A percentile compares a stretch with the other conserved stretches of the same genome.
Evolutionary conservation across 2,329 filamentous ascomycete genomes (phyloP).

Genomic region (Fusarium sp.): DNA sequence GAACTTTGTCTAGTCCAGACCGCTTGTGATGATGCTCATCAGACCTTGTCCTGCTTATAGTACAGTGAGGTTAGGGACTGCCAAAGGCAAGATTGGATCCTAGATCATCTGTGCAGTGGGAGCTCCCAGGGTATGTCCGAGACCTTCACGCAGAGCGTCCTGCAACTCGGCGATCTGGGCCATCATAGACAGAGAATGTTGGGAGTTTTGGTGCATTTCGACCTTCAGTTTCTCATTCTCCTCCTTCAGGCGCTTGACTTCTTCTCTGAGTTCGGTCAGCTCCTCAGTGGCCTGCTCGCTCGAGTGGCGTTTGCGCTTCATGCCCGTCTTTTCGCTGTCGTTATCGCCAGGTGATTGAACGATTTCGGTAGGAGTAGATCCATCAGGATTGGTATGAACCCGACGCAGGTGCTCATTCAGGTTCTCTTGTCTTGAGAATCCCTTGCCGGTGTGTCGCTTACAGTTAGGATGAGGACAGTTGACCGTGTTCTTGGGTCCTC

Average conservation of each 20-base stretch:
- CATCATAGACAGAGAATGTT: constrained; percentile 59
- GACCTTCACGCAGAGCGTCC: constrained; percentile 51
- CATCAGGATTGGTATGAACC: constrained; percentile 73
- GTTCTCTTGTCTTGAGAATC: constrained; percentile 94
- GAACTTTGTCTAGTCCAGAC: constrained; percentile 1
- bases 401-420: constrained; percentile 91
- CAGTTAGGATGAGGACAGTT: constrained; percentile 88
- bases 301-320: constrained; percentile 58
- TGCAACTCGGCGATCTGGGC: constrained; percentile 59
- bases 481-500: constrained; percentile 85
- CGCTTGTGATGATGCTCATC: background rate
- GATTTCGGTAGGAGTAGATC: constrained; percentile 47
- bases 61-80: background rate
- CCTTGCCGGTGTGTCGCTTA: constrained; percentile 87
- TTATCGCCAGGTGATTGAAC: constrained; percentile 56
- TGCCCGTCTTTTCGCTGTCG: constrained; percentile 56
- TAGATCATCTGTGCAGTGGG: constrained; percentile 56
- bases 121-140: constrained; percentile 48
- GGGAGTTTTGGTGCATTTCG: constrained; percentile 60
- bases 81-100: background rate
- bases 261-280: constrained; percentile 66
- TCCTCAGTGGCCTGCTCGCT: constrained; percentile 52
- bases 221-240: constrained; percentile 69
- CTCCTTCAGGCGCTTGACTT: constrained; percentile 72
- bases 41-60: background rate